A percentile compares a stretch with the other conserved stretches of the same genome.
These are phyloP conservation scores for Chiua virens DNA, from an alignment of 768 basidiomycete genomes.

Conservation along the genomic window DNA sequence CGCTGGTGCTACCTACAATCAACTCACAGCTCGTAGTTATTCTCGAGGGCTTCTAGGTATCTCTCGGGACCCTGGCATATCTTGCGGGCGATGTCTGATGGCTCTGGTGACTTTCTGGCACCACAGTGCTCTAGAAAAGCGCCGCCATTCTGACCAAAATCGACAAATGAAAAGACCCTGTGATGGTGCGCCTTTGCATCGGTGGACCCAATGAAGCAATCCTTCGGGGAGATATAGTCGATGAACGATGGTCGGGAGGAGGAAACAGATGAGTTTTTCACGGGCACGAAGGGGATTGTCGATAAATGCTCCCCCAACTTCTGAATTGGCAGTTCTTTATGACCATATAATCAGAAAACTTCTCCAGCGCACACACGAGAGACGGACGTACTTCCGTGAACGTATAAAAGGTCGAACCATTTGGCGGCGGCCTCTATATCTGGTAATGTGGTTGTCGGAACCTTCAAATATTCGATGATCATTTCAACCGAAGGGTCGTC, in stretches of 20 bases:
- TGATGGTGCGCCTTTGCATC: slow-evolving; percentile 8
- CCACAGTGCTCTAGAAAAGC: slow-evolving; percentile 13
- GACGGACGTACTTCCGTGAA: slow-evolving; percentile 7
- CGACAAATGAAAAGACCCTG: slow-evolving; percentile 10
- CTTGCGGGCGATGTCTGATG: slow-evolving; percentile 9
- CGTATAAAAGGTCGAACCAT: slow-evolving; percentile 11
- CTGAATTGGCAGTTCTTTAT: slow-evolving; percentile 6
- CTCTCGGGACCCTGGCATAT: slow-evolving; percentile 5
- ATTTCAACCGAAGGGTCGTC: background rate
- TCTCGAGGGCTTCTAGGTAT: slow-evolving; percentile 1
- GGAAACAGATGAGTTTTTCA: background rate
- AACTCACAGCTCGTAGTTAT: slow-evolving; percentile 2
- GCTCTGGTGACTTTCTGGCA: slow-evolving; percentile 14
- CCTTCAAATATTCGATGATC: background rate
- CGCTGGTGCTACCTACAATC: background rate
- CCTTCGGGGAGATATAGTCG: slow-evolving; percentile 4
- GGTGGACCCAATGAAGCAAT: slow-evolving; percentile 11
- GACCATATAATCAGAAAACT: background rate
- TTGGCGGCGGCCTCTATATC: background rate
- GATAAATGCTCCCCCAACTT: slow-evolving; percentile 8
- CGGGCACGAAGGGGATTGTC: slow-evolving; percentile 6
- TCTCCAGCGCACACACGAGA: slow-evolving; percentile 5
- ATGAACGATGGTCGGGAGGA: background rate
- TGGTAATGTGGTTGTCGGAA: background rate
- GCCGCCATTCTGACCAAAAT: slow-evolving; percentile 13